Conservation (phyloP, 202 grass and related monocot genomes). For the Dendrocalamus latiflorus region DNA sequence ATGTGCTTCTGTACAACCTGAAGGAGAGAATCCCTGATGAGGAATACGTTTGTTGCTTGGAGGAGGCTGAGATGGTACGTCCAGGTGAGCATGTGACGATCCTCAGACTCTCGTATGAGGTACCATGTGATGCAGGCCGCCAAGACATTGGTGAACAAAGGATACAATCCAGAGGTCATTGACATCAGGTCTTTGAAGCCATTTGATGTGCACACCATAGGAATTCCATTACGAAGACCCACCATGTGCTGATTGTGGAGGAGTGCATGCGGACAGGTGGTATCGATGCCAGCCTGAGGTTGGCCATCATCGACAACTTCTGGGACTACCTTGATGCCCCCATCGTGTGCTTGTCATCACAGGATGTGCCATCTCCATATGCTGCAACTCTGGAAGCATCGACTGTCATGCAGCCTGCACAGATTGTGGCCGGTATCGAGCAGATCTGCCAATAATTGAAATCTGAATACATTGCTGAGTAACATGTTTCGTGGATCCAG, state of each 20-base stretch:
- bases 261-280: constrained; percentile 80
- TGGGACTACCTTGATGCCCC: constrained; percentile 79
- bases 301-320: constrained; percentile 76
- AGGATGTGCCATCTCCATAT: constrained; percentile 73
- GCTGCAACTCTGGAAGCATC: constrained; percentile 57
- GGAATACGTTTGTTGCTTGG: constrained; percentile 66
- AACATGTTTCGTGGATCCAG: not conserved
- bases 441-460: constrained; percentile 53
- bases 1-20: constrained; percentile 71
- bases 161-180: constrained; percentile 68
- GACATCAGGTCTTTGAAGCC: constrained; percentile 77
- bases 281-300: constrained; percentile 70
- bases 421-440: constrained; percentile 63
- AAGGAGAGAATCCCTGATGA: constrained; percentile 81
- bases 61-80: constrained; percentile 82
- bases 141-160: constrained; percentile 78
- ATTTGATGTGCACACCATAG: constrained; percentile 62
- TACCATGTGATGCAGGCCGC: constrained; percentile 86
- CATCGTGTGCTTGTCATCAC: constrained; percentile 66
- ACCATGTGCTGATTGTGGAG: constrained; percentile 72
- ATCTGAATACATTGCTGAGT: not conserved
- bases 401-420: constrained; percentile 64
- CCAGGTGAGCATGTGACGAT: constrained; percentile 72
- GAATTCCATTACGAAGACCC: constrained; percentile 69
- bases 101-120: constrained; percentile 80